Base-by-base conservation (phyloP, 2,329 filamentous ascomycete genomes). In the Calonectria henricotiae region DNA sequence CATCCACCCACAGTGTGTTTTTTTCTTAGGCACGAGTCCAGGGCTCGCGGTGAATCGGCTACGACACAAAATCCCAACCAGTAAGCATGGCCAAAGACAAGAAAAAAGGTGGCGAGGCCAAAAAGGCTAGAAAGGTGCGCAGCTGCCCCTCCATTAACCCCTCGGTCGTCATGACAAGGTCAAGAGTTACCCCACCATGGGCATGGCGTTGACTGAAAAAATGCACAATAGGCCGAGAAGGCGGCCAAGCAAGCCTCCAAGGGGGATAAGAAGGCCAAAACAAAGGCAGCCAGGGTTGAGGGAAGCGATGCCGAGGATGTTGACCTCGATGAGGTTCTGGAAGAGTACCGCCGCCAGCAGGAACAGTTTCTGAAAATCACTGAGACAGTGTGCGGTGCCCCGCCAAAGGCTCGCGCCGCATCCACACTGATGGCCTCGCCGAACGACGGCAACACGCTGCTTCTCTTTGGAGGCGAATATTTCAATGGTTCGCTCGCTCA, bases 351-450 rank as follows among this genome's bases (percentile, higher is more conserved):
- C 75, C 94, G 93, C 80, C 93, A 95, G 83, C 96, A 99, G 85
- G 96, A 97, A 79, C 93, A 94, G 79, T 98, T 97, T 80, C 89
- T 96, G 77, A 98, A 98, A 83, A 90, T 99, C 77, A 98, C 96
- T 5, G 96, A 99, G 85, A 88, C 89, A 3, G 85, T 92, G 27
- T 89, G 88, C 49, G 89, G 90, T 27, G 89, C 85, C 3, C 93
- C 95, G 20, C 96, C 96, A 1, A 90, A 90, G 65, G 89, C 95
- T 25, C 90, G 96, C 63, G 90, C 93, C 25, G 96, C 95, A 7
- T 90, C 94, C 8, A 94, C 94, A 0, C 85, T 99, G 69, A 88
- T 98, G 75, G 94, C 94, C 23, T 96, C 93, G 44, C 96, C 96
- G 1, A 90, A 92, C 37, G 96, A 97, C 83, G 90, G 89, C 77